Base-by-base conservation (phyloP, 1,139 yeast species). In the Kurtzmaniella quercitrusa region DNA sequence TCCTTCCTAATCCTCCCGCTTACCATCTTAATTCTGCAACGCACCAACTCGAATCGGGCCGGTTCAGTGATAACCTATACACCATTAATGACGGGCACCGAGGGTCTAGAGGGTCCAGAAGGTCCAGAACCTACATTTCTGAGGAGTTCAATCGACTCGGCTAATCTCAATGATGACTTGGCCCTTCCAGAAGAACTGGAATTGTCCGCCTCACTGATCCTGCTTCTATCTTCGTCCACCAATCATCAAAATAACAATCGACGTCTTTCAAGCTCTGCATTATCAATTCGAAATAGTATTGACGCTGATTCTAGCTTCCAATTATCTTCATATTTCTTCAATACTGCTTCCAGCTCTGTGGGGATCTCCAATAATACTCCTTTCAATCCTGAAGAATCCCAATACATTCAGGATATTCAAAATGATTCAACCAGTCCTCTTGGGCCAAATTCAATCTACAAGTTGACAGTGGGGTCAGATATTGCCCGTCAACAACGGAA, bases 361-460 rank as follows among this genome's bases (percentile, higher is more conserved):
- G 36, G 56, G 42, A 47, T 55, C 27, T 60, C 55, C 34, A 52
- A 48, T 27, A 41, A 27, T 29, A 29, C 34, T 6, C 38, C 9
- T 4, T 18, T 37, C 16, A 37, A 37, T 16, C 33, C 14, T 12
- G 39, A 37, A 5, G 23, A 37, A 25, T 21, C 21, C 12, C 39
- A 37, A 15, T 25, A 14, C 8, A n/a, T 37, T 14, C 39, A 37
- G 3, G 34, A 25, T 25, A 23, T 40, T 12, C 37, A 40, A 25
- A 14, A 42, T n/a, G 52, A 49, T 25, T 25, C 40, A 3, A 64
- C 75, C 42, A 79, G 85, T 11, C 89, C 91, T 1, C 63, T 86
- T 51, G 94, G 94, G 0, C 84, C 88, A 45, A 87, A 86, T 57
- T 83, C 95, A 8, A 82, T 89, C 39, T 85, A 77, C 56, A 94